A percentile compares a stretch with the other conserved stretches of the same genome.
Conservation (phyloP, 495 filamentous ascomycete species). For the Geoglossum glabrum region DNA sequence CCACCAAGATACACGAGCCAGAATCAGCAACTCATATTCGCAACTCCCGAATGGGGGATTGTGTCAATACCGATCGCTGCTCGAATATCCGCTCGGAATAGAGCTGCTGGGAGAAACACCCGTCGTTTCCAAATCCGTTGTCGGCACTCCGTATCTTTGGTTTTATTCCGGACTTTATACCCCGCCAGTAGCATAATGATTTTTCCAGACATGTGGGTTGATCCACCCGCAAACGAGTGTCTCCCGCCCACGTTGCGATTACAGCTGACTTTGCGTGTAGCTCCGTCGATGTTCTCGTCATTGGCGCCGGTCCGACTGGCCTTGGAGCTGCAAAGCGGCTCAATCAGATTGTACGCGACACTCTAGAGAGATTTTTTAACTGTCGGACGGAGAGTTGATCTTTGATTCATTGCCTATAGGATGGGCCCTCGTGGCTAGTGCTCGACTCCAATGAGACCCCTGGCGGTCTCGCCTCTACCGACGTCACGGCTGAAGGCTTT, state of each 20-base stretch:
- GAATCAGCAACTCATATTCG: too few relatives aligned
- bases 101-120: too few relatives aligned
- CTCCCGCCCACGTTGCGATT: slow-evolving; percentile 1
- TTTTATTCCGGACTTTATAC: background rate
- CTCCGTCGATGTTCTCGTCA: slow-evolving; percentile 90
- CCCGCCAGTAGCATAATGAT: slow-evolving; percentile 4
- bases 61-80: too few relatives aligned
- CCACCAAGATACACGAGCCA: too few relatives aligned
- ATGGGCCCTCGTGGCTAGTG: slow-evolving; percentile 88
- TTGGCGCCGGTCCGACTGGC: slow-evolving; percentile 93
- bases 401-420: slow-evolving; percentile 33
- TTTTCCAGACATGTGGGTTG: slow-evolving; percentile 27
- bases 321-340: slow-evolving; percentile 94
- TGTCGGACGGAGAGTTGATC: slow-evolving; percentile 3
- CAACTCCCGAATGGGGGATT: too few relatives aligned
- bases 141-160: background rate
- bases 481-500: slow-evolving; percentile 90
- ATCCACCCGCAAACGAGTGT: background rate
- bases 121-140: too few relatives aligned
- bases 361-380: slow-evolving; percentile 6
- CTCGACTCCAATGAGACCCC: slow-evolving; percentile 83
- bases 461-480: slow-evolving; percentile 91
- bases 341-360: slow-evolving; percentile 66
- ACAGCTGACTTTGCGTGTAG: slow-evolving; percentile 23
- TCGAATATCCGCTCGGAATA: too few relatives aligned